Evolutionary conservation across 352 stramenopile species (phyloP), one percentile per base, ranked within the genome.

Genomic region (Thraustochytrium striatum): DNA sequence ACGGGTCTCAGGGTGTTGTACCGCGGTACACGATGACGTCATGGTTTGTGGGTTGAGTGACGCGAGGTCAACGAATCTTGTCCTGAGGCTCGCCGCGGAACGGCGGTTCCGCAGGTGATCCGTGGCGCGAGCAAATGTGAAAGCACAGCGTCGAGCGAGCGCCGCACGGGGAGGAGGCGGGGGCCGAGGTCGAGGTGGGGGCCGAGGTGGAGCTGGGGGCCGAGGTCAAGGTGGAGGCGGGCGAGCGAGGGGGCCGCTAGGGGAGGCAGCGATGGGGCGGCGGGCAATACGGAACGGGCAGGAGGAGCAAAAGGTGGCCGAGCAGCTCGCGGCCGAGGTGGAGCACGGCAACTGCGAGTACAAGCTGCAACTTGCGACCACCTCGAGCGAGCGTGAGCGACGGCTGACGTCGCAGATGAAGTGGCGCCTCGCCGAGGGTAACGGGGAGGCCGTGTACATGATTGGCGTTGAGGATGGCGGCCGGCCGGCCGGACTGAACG

Each of bases 301-400:
- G 5, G 39, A 13, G 5, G 39, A 13, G 5, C 5, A 5, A 47
- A 13, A 13, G 39, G 5, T 13, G 39, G 39, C 13, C 5, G 5
- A 13, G 53, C 53, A 61, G 25, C 52, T 65, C 32, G 57, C 70
- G 0, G 36, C 70, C 43, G 89, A 94, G 70, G 82, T 93, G 61
- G 89, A 94, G 83, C 85, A 92, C 69, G 89, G 89, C 47, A 94
- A 94, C 79, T 85, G 91, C 55, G 89, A 94, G 85, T 94, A 94
- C 83, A 94, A 94, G 84, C 87, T 90, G 70, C 88, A 94, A 82
- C 83, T 94, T 43, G 85, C 91, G 25, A 86, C 90, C 62, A 87
- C 85, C 0, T 79, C 88, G 21, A 83, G 52, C 13, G 89, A 91
- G 35, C 86, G 90, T 3, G 72, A 92, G 28, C 87, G 88, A 70